Base-by-base conservation (phyloP, 2,329 filamentous ascomycete genomes). In the Ophidiomyces ophidiicola region DNA sequence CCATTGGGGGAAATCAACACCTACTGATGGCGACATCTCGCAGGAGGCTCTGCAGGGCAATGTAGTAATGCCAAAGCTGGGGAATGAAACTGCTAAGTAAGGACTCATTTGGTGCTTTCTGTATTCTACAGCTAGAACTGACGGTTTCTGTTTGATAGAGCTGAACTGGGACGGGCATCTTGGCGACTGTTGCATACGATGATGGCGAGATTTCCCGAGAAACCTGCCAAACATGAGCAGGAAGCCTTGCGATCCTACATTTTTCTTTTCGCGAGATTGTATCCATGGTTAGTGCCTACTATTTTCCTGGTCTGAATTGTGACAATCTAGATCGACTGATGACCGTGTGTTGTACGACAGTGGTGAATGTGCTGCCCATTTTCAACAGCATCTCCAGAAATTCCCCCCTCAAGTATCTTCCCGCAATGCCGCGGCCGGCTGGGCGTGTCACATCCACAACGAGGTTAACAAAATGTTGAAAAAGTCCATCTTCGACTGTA, bases 161-260 rank as follows among this genome's bases (percentile, higher is more conserved):
- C 72, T 44, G 76, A 80, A 57, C 64, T 80, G 19, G 76, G 76
- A 45, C 69, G 75, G 45, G 72, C 76, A 41, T 70, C 74, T 24
- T 80, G 76, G 76, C 76, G 77, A 51, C 67, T 77, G 46, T 67
- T 80, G 47, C 76, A 80, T 55, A 80, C 76, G 12, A 75, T 75
- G 43, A 76, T 80, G 63, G 74, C 73, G 38, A 68, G 74, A 47
- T 80, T 77, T 52, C 76, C 76, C 8, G 74, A 78, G 50, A 68
- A 71, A 43, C 76, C 76, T 2, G 73, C 70, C 0, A 56, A 63
- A 15, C 75, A 79, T 40, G 74, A 80, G 53, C 70, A 71, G 49
- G 63, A 70, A 36, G 71, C 75, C 3, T 53, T 80, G 45, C 66
- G 70, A 41, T 70, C 68, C 39, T 80, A 73, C 51, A 70, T 80